Conservation (phyloP, 2,329 filamentous ascomycete genomes). For the Graphilbum sp. region DNA sequence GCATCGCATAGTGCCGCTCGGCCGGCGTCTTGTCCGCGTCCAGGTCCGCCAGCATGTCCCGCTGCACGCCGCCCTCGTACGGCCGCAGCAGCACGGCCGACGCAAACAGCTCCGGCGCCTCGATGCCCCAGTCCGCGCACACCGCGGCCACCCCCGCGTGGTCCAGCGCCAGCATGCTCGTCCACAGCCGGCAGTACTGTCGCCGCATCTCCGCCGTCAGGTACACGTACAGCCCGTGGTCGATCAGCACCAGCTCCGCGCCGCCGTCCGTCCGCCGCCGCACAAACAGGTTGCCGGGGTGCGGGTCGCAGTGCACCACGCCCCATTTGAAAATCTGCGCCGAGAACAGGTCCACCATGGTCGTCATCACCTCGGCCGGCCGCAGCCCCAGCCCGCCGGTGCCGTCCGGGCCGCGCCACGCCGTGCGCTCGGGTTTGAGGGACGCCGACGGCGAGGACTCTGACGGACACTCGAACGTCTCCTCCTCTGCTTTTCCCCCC, state of each 20-base stretch:
- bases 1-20: constrained; percentile 81
- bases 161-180: constrained; percentile 83
- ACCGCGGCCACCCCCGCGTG: constrained; percentile 61
- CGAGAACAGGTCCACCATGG: constrained; percentile 92
- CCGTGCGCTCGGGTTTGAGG: constrained; percentile 64
- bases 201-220: constrained; percentile 72
- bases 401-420: constrained; percentile 57
- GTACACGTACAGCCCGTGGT: constrained; percentile 90
- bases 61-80: constrained; percentile 69
- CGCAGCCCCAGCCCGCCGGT: constrained; percentile 72
- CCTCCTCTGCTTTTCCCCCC: constrained; percentile 57
- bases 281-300: constrained; percentile 95
- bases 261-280: constrained; percentile 67
- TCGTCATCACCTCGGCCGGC: constrained; percentile 81
- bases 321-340: constrained; percentile 98
- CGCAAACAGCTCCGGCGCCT: constrained; percentile 79
- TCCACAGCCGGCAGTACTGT: constrained; percentile 86
- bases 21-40: constrained; percentile 40
- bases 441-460: constrained; percentile 33
- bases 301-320: constrained; percentile 87
- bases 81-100: constrained; percentile 79
- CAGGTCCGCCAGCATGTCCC: constrained; percentile 49
- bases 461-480: no score
- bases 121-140: constrained; percentile 71
- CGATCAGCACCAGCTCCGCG: constrained; percentile 84